Evolutionary conservation across 2,329 filamentous ascomycete species (phyloP).

Genomic region (Pseudogymnoascus sp.): DNA sequence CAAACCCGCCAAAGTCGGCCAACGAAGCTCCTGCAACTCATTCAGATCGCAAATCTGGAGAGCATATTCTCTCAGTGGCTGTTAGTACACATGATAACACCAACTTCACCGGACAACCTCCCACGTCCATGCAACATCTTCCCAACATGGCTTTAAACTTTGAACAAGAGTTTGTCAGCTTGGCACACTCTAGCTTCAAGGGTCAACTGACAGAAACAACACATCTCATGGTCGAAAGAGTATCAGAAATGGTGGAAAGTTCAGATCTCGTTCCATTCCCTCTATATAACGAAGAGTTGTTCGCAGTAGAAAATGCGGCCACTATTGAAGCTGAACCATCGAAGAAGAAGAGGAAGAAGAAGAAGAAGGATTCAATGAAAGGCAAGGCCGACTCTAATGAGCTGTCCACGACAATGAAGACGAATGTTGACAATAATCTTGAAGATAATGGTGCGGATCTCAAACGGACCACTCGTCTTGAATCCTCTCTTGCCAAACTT

Average conservation of each 20-base stretch:
- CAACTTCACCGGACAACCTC: background rate
- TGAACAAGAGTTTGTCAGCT: no score
- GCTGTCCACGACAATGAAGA: background rate
- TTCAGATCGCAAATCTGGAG: background rate
- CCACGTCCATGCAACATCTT: background rate
- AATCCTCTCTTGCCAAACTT: background rate
- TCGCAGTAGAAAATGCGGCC: background rate
- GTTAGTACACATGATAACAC: background rate
- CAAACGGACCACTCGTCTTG: background rate
- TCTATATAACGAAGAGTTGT: background rate
- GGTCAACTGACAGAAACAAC: background rate
- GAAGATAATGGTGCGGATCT: background rate
- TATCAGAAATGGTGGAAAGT: background rate
- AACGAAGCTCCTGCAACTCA: no score
- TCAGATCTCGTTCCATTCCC: background rate
- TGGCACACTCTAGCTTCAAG: background rate
- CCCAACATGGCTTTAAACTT: no score
- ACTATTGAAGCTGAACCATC: background rate
- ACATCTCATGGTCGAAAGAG: background rate
- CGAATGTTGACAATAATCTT: background rate
- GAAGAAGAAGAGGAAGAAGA: background rate
- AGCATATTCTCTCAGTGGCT: background rate
- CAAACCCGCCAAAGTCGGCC: background rate
- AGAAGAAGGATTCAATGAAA: background rate
- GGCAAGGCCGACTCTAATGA: no score